Base-by-base conservation (phyloP, 139 green algal genomes). In the Chlorella sorokiniana region DNA sequence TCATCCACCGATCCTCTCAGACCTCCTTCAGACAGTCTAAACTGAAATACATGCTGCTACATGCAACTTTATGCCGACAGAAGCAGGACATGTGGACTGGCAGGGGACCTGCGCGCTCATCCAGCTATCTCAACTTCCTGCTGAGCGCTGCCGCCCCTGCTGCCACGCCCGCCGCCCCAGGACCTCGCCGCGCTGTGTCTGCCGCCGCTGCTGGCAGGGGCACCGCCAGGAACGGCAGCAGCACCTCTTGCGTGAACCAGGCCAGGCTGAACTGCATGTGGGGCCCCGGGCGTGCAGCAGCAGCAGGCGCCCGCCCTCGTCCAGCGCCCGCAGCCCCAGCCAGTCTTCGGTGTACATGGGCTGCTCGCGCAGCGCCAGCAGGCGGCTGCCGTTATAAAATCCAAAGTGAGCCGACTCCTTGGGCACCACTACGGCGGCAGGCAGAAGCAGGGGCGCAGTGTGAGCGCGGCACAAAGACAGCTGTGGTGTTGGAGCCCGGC, bases 261-360 rank as follows among this genome's bases (percentile, higher is more conserved):
- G 91, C 69, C 68, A 95, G 62, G 0, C 76, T 88, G 82, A 98
- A 95, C 81, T 95, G 91, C 93, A 97, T 96, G 84, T 97, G 93
- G 23, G 64, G 0, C 91, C 93, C 9, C 89, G 84, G 20, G 67
- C 74, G 52, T 68, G 52, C 41, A 38, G 56, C 25, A 94, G 76
- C 10, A 84, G 25, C 35, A 97, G 74, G 4, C 72, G 70, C 0
- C 91, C 90, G 7, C 37, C 4, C 73, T 95, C 85, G 44, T 97
- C 79, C 82, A 98, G 79, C 27, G 23, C 20, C 41, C 81, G 74
- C 73, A 98, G 87, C 0, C 94, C 95, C 20, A 98, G 83, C 87
- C 90, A 85, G 76, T 92, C 90, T 65, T 91, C 83, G 52, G 67
- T 70, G 76, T 91, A 94, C 3, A 91, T 62, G 4, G 52, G 29